phyloP scores from a whole-genome alignment of 1,284 basidiomycete species.

The Pisolithus thermaeus region DNA sequence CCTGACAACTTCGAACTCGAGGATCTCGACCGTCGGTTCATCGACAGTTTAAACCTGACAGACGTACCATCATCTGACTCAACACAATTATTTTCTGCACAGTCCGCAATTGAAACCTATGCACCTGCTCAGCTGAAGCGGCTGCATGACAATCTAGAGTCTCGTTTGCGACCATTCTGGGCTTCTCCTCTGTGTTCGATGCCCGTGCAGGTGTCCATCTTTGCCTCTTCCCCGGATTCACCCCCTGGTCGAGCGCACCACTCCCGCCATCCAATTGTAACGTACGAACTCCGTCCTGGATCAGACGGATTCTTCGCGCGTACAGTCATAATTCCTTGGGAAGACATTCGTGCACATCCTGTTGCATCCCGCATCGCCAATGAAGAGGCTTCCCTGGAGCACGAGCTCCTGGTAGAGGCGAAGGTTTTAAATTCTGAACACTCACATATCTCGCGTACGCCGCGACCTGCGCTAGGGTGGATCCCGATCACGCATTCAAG shows the following conservation, averaged over 20 bases:
- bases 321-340: conserved; percentile 61
- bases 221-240: conserved; percentile 33
- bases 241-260: conserved; percentile 3
- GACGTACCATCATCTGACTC: conserved; percentile 19
- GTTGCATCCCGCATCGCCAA: conserved; percentile 52
- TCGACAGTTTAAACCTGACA: conserved; percentile 11
- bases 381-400: conserved; percentile 45
- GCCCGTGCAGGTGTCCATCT: conserved; percentile 51
- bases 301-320: conserved; percentile 69
- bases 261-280: conserved; percentile 42
- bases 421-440: conserved; percentile 33
- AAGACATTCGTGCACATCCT: conserved; percentile 58
- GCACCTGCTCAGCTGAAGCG: conserved; percentile 39
- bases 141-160: conserved; percentile 68
- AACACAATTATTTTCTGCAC: conserved; percentile 9
- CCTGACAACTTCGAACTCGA: conserved; percentile 53
- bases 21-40: conserved; percentile 25
- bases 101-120: conserved; percentile 8
- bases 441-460: conserved; percentile 30
- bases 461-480: conserved; percentile 13
- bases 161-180: conserved; percentile 75
- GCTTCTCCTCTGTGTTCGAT: conserved; percentile 59
- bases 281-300: conserved; percentile 48
- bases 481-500: conserved; percentile 29
- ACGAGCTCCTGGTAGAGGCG: conserved; percentile 52